Evolutionary conservation across 768 basidiomycete genomes (phyloP), one percentile per base, ranked within the genome.

Genomic region (Guyanaporus albipodus): DNA sequence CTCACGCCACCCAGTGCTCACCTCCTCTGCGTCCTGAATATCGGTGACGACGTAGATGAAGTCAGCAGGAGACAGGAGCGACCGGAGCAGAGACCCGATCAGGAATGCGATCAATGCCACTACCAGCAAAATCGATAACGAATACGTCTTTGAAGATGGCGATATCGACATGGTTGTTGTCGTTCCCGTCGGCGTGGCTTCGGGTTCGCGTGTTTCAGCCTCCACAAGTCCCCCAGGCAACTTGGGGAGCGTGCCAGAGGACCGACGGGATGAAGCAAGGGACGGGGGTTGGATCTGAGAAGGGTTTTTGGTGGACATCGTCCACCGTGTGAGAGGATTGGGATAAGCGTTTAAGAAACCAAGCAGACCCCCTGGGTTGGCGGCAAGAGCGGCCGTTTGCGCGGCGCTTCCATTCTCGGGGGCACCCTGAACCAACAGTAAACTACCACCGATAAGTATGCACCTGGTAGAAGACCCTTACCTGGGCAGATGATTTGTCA

Each of bases 31-130:
- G 50, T 80, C 78, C 60, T 67, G 62, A 51, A 75, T 52, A 55
- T 83, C 80, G 53, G 72, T 73, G 56, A 78, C 84, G 34, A 90
- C 80, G 63, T 91, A 85, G 35, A 93, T 82, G 70, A 92, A 94
- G 67, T 96, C 95, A 14, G 86, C 89, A 35, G 95, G 90, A 6
- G 85, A 87, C 31, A 97, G 72, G 51, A 98, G 74, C 15, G 90
- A 91, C 45, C 95, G 80, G 50, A 96, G 70, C 45, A 98, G 71
- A 22, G 91, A 94, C 46, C 95, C 95, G 58, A 97, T 78, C 58
- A 98, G 71, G 67, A 98, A 93, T 22, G 87, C 85, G 57, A 96
- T 87, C 52, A 98, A 66, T 31, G 83, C 91, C 31, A 87, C 79
- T 49, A 91, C 71, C 56, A 96, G 59, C 48, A 95, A 67, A 33